Base-by-base conservation (phyloP, 257 asterid genomes). In the Cruciata laevipes region DNA sequence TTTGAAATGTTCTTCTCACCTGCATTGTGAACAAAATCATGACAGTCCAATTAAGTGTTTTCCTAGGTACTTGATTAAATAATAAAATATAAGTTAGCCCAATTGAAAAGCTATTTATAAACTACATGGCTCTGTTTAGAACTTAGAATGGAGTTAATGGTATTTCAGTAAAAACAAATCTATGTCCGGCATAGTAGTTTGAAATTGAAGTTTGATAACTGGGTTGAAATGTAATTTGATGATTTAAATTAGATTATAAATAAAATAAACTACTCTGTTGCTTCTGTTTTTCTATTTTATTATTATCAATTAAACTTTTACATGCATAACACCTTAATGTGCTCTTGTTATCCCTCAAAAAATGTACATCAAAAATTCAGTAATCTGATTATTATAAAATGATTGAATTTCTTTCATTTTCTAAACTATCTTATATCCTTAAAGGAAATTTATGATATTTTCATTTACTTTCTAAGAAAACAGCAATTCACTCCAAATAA, bases 1-100 rank as follows among this genome's bases (percentile, higher is more conserved):
- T 85, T 61, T 90, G 76, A 83, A 90, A 90, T 55, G 83, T 82
- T 73, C 80, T 78, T 94, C 73, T 71, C 61, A 90, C 97, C 95
- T 90, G 87, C 73, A 81, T 49, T 78, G 66, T 71, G 21, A 61
- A 68, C 63, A 52, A 32, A 67, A 68, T 42, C 30, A 66, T 27
- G 44, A 62, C 12, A 25, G 66, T 44, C 72, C 42, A 67, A 47
- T 42, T 12, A 64, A 13, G 66, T 35, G 59, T 32, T 32, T 53
- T 6, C 35, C 18, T 0, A 27, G 21, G 27, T 12, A 47, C 31
- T 7, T 17, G 23, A 18, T 17, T 60, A 51, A 30, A 63, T 38
- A 71, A 57, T 25, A 6, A 56, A 53, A 64, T 14, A 1, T 38
- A 25, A 18, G 10, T 35, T 17, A 10, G 17, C 32, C n/a, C 11